Base-by-base conservation (phyloP, 495 filamentous ascomycete species). In the Annulohypoxylon nitens region DNA sequence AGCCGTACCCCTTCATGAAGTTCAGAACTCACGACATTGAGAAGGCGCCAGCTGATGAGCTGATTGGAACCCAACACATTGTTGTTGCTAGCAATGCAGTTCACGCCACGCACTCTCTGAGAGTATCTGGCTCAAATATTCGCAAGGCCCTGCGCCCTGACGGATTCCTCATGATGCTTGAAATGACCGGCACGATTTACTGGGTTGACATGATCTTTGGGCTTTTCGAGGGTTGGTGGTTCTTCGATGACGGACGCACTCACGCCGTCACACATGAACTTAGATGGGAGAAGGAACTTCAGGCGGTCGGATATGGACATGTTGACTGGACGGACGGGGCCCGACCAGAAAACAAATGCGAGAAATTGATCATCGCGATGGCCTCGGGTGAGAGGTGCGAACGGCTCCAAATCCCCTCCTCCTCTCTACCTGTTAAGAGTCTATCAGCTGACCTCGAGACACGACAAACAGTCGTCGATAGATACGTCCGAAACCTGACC, bases 161-260 rank as follows among this genome's bases (percentile, higher is more conserved):
- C 54, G 86, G 86, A 0, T 78, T 85, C 51, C 51, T 88, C 1
- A 74, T 78, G 26, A 69, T 88, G 41, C 25, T 85, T 3, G 87
- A 89, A 73, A 74, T 88, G 60, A 88, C 85, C 0, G 57, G 74
- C 11, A 75, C 67, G 45, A 53, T 82, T 0, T 79, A 79, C 64
- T 86, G 81, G 74, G 76, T 85, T 11, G 86, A 89, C 59, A 59
- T 89, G 26, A 78, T 85, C 10, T 87, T 84, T 60, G 86, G 86
- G 2, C 70, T 86, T 6, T 78, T 88, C 0, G 82, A 86, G 18
- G 86, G 86, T 6, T 89, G 87, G 87, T 88, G 86, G 86, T 75
- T 83, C 12, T 84, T 84, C 14, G 79, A 83, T 10, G 84, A 88
- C 58, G 84, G 85, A 1, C 81, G 85, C 0, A 70, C 58, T 1